These are phyloP conservation scores for Oryza glaberrima DNA, from an alignment of 176 grass and related monocot species.

Conservation along the genomic window DNA sequence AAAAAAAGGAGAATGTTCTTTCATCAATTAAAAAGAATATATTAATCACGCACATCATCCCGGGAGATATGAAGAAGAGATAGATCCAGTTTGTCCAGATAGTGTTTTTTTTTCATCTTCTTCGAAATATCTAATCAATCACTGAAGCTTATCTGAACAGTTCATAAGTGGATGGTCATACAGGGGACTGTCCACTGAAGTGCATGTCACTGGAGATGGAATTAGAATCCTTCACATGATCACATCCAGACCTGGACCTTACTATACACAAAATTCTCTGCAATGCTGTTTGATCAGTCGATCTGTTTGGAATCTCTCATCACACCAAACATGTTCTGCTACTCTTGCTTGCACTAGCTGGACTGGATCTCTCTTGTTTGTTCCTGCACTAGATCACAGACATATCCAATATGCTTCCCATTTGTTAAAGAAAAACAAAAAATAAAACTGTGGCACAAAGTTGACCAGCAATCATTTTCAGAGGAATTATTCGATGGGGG, in stretches of 20 bases:
- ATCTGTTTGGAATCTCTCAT: slow-evolving; percentile 14
- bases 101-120: neutral
- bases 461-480: slow-evolving; percentile 12
- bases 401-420: neutral
- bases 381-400: neutral
- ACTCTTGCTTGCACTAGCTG: neutral
- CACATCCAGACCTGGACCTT: neutral
- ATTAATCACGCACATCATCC: neutral
- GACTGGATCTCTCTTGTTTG: slow-evolving; percentile 17
- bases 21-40: neutral
- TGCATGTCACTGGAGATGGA: slow-evolving; percentile 6
- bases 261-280: neutral
- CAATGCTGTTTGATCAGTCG: neutral
- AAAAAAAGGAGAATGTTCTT: neutral
- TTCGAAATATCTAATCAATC: slow-evolving; percentile 1
- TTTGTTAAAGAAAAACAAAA: neutral
- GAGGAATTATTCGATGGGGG: slow-evolving; percentile 6
- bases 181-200: slow-evolving; percentile 1
- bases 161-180: neutral
- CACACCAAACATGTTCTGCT: neutral
- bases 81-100: neutral
- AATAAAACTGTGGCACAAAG: neutral
- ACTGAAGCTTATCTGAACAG: slow-evolving; percentile 6
- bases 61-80: neutral
- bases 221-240: neutral